Evolutionary conservation across 2,329 filamentous ascomycete genomes (phyloP), one percentile per base, ranked within the genome.

Genomic region (Microcera coccophila): DNA sequence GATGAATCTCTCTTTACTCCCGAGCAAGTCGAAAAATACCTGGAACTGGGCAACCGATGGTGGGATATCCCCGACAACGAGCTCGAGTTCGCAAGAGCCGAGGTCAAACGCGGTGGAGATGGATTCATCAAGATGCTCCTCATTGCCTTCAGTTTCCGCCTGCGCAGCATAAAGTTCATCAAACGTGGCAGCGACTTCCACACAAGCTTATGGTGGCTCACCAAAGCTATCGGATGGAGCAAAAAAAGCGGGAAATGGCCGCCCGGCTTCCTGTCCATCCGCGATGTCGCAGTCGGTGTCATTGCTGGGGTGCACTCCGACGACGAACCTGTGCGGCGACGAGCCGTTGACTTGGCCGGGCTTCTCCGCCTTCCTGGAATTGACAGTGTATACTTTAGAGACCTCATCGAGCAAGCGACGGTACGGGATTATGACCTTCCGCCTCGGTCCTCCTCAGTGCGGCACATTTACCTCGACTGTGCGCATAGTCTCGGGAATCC

Each of bases 91-190:
- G 3, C 39, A 4, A 41, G 34, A 9, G 4, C 9, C 1, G 38
- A 33, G 4, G 19, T 53, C 0, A 18, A 43, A 11, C 3, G 3
- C 3, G 52, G 52, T 4, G 9, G 8, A 3, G 52, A 53, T 8
- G 49, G 29, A 0, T 53, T 46, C 16, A 33, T 55, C 14, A 55
- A 55, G 15, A 16, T 44, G 4, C 35, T 55, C 0, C 49, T 54
- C 15, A 35, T 55, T 12, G 44, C 38, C 4, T 50, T 33, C 4
- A 53, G 52, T 7, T 48, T 46, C 5, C 43, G 47, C 3, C 38
- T 50, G 11, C 29, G 37, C 19, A 53, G 28, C 29, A 15, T 54
- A 3, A 48, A 19, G 22, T 43, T 53, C 29, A 41, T 8, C 17
- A 44, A 47, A 5, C 33, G 34, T 18, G 19, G 11, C 0, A 0